Conservation (phyloP, 1,139 yeast species). For the Wickerhamomyces sp. region DNA sequence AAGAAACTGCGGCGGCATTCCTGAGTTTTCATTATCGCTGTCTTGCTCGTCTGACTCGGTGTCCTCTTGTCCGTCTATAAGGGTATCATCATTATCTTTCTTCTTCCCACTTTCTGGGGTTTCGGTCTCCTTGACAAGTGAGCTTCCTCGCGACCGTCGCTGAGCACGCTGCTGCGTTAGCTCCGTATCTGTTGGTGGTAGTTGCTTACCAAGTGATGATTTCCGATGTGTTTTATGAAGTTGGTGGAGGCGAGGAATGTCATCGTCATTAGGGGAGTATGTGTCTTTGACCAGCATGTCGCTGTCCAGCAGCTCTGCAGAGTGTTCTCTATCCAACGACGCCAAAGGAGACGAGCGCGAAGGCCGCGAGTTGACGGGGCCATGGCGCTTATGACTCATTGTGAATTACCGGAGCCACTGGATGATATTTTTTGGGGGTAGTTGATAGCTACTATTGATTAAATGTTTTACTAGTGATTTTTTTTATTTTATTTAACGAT, state of each 20-base stretch:
- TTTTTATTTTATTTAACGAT: too few relatives aligned
- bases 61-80: too few relatives aligned
- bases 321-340: not conserved
- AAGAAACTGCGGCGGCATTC: constrained; percentile 48
- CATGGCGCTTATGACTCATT: not conserved
- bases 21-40: constrained; percentile 6
- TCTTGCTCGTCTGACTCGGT: constrained; percentile 4
- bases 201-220: not conserved
- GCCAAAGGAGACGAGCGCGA: constrained; percentile 1
- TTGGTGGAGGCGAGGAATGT: not conserved
- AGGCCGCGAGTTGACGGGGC: constrained; percentile 1
- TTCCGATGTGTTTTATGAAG: not conserved
- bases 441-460: too few relatives aligned
- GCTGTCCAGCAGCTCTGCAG: not conserved
- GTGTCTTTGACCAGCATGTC: not conserved
- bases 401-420: too few relatives aligned
- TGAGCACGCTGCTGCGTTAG: too few relatives aligned
- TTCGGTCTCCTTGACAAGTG: too few relatives aligned
- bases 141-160: too few relatives aligned
- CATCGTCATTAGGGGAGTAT: not conserved
- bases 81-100: too few relatives aligned
- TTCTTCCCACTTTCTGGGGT: too few relatives aligned
- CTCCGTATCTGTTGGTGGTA: too few relatives aligned
- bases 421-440: too few relatives aligned
- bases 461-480: too few relatives aligned